phyloP scores from a whole-genome alignment of 2,329 filamentous ascomycete species.

The Calonectria naviculata region DNA sequence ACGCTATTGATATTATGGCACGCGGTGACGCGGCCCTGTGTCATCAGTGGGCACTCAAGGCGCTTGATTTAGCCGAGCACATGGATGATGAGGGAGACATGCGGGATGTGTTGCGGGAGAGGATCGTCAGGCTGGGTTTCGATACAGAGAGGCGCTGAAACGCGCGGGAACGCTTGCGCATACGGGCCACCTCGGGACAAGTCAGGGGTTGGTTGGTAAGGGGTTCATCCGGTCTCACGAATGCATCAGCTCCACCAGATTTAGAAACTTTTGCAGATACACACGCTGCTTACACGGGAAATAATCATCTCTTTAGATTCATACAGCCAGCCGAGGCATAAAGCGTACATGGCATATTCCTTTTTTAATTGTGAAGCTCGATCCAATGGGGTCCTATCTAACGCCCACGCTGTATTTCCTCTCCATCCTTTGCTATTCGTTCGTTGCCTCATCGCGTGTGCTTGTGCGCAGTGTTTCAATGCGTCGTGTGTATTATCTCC shows the following conservation, averaged over 20 bases:
- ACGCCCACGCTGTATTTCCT: neutral
- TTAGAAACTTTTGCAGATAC: neutral
- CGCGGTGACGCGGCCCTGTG: slow-evolving; percentile 65
- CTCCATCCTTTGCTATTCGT: neutral
- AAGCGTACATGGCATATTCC: neutral
- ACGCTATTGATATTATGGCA: slow-evolving; percentile 74
- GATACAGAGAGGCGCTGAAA: slow-evolving; percentile 7
- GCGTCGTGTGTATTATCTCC: neutral
- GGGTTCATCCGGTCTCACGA: neutral
- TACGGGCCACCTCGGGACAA: neutral
- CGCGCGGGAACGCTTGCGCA: neutral
- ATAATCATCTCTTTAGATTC: slow-evolving; percentile 2
- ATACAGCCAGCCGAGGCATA: neutral
- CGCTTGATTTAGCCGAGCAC: slow-evolving; percentile 70
- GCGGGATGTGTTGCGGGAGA: slow-evolving; percentile 55
- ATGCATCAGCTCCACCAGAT: neutral
- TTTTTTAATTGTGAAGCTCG: neutral
- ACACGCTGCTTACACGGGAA: neutral
- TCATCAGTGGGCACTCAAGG: slow-evolving; percentile 71
- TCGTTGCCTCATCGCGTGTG: neutral
- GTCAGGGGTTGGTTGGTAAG: neutral
- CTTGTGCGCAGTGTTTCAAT: neutral
- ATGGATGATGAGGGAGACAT: slow-evolving; percentile 64
- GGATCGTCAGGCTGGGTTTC: slow-evolving; percentile 53
- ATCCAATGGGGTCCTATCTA: neutral